Base-by-base conservation (phyloP, 2,329 filamentous ascomycete genomes). In the Ceratocystis ficicola region DNA sequence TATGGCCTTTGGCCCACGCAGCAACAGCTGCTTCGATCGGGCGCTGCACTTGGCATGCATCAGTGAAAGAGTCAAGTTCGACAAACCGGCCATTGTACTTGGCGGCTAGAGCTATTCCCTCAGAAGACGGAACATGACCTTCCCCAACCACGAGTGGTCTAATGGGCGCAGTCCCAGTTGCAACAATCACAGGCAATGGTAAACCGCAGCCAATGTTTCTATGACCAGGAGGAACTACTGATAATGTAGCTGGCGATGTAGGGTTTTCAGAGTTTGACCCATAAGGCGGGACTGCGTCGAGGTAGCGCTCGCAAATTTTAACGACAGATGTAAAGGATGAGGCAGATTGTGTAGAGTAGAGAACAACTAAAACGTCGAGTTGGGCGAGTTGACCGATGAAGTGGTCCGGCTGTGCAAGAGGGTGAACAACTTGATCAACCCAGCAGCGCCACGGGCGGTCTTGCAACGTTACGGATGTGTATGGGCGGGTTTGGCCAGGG, bases 31-130 rank as follows among this genome's bases (percentile, higher is more conserved):
- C 63, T 32, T 67, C 63, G 15, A 67, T 62, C 8, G 66, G 66
- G 12, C 30, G 44, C 17, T 65, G 36, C 17, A 67, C 44, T 22
- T 57, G 17, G 20, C 57, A n/a, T 5, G 59, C 63, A 44, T 62
- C 50, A 20, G 63, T 60, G 48, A 67, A 63, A 17, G 57, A 52
- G 1, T 50, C 20, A 3, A 67, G 22, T 10, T 65, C 57, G 15
- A 67, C 59, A n/a, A 67, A 65, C 22, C 66, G 66, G 20, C 66
- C 66, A 48, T 67, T 67, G 59, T 67, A 67, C 30, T 63, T 65
- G 6, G 57, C 36, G 4, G 66, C 66, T 1, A 65, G 32, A 8
- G 46, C 63, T 5, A 63, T 48, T n/a, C 66, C 66, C 15, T 65
- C 60, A 1, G 63, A n/a, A 12, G 52, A 36, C 8, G 32, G 36